These are phyloP conservation scores for Cyclotella choctawhatcheeana DNA, from an alignment of 108 stramenopile genomes.

Conservation along the genomic window DNA sequence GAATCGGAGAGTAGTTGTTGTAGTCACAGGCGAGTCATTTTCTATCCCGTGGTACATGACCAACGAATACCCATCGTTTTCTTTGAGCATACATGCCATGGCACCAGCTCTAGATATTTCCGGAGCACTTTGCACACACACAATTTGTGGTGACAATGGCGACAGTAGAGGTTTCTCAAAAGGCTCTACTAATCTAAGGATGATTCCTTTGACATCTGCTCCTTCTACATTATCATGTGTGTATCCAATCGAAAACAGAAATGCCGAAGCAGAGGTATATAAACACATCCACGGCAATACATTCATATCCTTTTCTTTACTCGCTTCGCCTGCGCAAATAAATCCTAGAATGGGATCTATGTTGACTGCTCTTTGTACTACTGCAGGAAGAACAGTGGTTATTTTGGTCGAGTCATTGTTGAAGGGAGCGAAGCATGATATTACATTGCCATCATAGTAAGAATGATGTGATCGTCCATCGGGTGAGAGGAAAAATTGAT, in stretches of 20 bases:
- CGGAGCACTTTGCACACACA: slow-evolving; percentile 70
- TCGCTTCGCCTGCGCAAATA: slow-evolving; percentile 60
- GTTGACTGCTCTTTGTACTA: slow-evolving; percentile 39
- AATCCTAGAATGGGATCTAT: slow-evolving; percentile 70
- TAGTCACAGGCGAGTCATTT: slow-evolving; percentile 19
- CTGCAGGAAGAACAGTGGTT: slow-evolving; percentile 49
- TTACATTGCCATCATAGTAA: slow-evolving; percentile 44
- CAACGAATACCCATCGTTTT: slow-evolving; percentile 28
- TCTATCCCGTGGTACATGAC: slow-evolving; percentile 39
- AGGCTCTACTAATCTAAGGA: slow-evolving; percentile 53
- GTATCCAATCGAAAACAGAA: slow-evolving; percentile 62
- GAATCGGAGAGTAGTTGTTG: slow-evolving; percentile 46
- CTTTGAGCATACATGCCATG: slow-evolving; percentile 41
- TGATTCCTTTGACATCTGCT: not conserved
- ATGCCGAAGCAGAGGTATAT: slow-evolving; percentile 68
- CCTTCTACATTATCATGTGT: slow-evolving; percentile 24
- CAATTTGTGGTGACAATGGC: slow-evolving; percentile 41
- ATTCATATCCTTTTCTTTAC: slow-evolving; percentile 4
- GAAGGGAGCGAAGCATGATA: slow-evolving; percentile 65
- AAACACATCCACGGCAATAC: slow-evolving; percentile 68
- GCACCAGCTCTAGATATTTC: slow-evolving; percentile 20
- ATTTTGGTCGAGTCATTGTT: slow-evolving; percentile 19
- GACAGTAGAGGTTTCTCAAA: slow-evolving; percentile 55
- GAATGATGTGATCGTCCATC: slow-evolving; percentile 72
- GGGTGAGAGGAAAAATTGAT: slow-evolving; percentile 58